Base-by-base conservation (phyloP, 2,329 filamentous ascomycete genomes). In the Trichoderma pleuroti region DNA sequence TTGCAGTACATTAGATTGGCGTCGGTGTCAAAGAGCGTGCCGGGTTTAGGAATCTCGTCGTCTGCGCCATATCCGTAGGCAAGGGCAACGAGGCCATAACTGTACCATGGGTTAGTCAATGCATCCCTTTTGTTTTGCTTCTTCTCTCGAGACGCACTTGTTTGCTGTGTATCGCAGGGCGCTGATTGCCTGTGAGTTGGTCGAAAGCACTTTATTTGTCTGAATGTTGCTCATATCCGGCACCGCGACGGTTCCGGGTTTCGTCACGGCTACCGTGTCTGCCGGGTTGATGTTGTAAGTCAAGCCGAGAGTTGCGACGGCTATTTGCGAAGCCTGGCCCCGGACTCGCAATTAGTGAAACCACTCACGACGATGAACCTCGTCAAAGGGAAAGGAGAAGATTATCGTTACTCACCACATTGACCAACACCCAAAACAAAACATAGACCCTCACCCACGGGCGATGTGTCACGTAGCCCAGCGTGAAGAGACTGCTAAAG, bases 101-200 rank as follows among this genome's bases (percentile, higher is more conserved):
- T 84, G 24, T 32, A 7, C 8, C 5, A 28, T 1, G 34, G 34
- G n/a, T 61, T 28, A 54, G 54, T 21, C 21, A 28, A 49, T 28
- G 5, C 18, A 56, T n/a, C 28, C 42, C 21, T 36, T n/a, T 12
- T 4, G 10, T 5, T 11, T 4, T 7, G 2, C 26, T 28, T 26
- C 9, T 21, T 21, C 11, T 52, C 28, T 34, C 21, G 10, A 32
- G 9, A 71, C 73, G 36, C 65, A 80, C 81, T 78, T 80, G 42
- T 84, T 83, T 14, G 84, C 83, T 1, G 80, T 82, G 60, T 82
- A 84, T 62, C 82, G 76, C 26, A 83, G 76, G 28, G 82, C 81
- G n/a, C 73, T 76, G 16, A 72, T 66, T 2, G 73, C 71, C 24
- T 76, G 74, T 9, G 63, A 66, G 6, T 68, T 73, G 11, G 73